phyloP scores from a whole-genome alignment of 2,329 filamentous ascomycete genomes.

The Phialophora macrospora region DNA sequence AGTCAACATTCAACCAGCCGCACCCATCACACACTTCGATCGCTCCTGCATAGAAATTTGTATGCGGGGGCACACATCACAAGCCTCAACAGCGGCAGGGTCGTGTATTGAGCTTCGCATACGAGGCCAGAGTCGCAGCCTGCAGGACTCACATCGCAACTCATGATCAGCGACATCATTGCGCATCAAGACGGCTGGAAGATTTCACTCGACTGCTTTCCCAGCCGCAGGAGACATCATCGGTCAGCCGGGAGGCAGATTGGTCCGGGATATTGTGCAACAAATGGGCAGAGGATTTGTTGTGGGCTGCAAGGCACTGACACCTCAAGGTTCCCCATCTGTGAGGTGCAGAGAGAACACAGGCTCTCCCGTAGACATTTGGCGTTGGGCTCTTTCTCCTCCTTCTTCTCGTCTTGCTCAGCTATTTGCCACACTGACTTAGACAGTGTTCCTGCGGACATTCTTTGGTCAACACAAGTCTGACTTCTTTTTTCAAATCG shows the following conservation, averaged over 20 bases:
- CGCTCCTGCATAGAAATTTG: constrained; percentile 13
- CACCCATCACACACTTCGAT: background rate
- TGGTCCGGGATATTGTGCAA: background rate
- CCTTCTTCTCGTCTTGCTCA: constrained; percentile 10
- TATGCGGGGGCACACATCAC: constrained; percentile 7
- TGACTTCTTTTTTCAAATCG: background rate
- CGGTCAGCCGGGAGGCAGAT: background rate
- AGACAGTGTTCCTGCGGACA: constrained; percentile 8
- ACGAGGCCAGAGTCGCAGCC: background rate
- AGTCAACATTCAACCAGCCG: constrained; percentile 2
- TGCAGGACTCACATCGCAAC: constrained; percentile 4
- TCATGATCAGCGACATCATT: constrained; percentile 13
- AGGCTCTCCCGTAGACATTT: background rate
- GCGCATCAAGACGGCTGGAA: constrained; percentile 7
- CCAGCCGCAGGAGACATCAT: constrained; percentile 10
- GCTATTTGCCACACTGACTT: background rate
- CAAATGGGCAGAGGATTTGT: background rate
- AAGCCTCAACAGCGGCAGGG: background rate
- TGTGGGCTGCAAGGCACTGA: background rate
- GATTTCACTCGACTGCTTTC: constrained; percentile 1
- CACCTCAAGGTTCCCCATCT: background rate
- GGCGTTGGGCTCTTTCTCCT: constrained; percentile 4
- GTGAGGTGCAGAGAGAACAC: background rate
- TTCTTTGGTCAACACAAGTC: background rate
- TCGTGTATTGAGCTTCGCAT: background rate